A percentile compares a stretch with the other conserved stretches of the same genome.
These are phyloP conservation scores for Tuber indicum DNA, from an alignment of 495 filamentous ascomycete species.

Conservation along the genomic window DNA sequence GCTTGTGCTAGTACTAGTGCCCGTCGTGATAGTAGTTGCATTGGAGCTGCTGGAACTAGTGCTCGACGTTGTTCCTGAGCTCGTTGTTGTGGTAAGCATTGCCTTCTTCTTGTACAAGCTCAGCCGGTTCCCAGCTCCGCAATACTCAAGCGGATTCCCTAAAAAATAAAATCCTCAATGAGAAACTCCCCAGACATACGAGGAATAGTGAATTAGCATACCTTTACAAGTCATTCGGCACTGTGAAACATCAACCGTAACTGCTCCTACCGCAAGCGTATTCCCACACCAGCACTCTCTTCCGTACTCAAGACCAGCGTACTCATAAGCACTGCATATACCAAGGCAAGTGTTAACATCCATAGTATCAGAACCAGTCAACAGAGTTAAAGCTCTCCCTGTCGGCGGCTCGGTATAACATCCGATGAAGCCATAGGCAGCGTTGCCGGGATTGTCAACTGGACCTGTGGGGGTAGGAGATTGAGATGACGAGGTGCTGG, in stretches of 20 bases:
- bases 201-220: not conserved
- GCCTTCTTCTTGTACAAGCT: slow-evolving; percentile 27
- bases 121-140: slow-evolving; percentile 22
- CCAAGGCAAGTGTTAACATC: slow-evolving; percentile 40
- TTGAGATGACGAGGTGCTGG: not conserved
- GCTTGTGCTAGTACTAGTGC: slow-evolving; percentile 7
- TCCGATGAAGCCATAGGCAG: slow-evolving; percentile 22
- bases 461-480: slow-evolving; percentile 17
- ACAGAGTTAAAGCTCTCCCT: slow-evolving; percentile 38
- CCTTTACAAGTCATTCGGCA: slow-evolving; percentile 21
- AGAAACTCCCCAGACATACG: not conserved
- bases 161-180: not conserved
- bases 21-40: slow-evolving; percentile 3
- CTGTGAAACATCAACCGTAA: not conserved
- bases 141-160: slow-evolving; percentile 24
- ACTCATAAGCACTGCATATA: slow-evolving; percentile 40
- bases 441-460: slow-evolving; percentile 36
- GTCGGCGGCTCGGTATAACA: slow-evolving; percentile 44
- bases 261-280: slow-evolving; percentile 10
- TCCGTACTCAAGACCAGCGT: slow-evolving; percentile 43
- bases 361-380: slow-evolving; percentile 27
- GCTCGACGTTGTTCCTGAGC: not conserved
- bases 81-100: not conserved
- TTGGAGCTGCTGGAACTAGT: slow-evolving; percentile 2
- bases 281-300: slow-evolving; percentile 28